Evolutionary conservation across 257 asterid genomes (phyloP).

Genomic region (Scutellaria barbata): DNA sequence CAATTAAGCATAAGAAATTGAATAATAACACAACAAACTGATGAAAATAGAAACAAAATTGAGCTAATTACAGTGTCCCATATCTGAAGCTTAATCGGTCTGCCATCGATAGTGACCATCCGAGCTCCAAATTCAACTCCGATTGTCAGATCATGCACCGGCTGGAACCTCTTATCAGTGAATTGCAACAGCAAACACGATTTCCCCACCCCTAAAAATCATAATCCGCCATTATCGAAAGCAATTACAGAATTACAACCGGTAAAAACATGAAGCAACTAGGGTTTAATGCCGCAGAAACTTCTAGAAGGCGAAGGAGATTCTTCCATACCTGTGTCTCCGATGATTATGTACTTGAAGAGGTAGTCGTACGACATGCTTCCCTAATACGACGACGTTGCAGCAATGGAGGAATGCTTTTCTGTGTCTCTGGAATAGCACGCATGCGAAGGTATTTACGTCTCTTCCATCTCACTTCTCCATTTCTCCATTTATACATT

Average conservation of each 20-base stretch:
- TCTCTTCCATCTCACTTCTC: too few species aligned
- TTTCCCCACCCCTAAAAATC: slow-evolving; percentile 51
- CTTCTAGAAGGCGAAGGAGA: neutral
- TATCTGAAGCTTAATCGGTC: slow-evolving; percentile 55
- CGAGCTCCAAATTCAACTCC: slow-evolving; percentile 65
- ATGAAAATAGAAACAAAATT: neutral
- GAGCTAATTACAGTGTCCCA: slow-evolving; percentile 51
- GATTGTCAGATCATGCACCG: slow-evolving; percentile 56
- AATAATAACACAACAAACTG: neutral
- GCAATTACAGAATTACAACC: neutral
- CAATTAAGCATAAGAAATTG: neutral
- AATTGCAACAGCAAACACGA: slow-evolving; percentile 55
- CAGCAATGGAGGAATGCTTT: neutral
- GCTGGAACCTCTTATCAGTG: slow-evolving; percentile 56
- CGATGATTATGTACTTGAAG: slow-evolving; percentile 66
- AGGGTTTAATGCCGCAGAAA: neutral
- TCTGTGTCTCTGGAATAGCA: too few species aligned
- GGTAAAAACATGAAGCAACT: neutral
- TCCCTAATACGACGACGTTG: slow-evolving; percentile 27
- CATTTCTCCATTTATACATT: too few species aligned
- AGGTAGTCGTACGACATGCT: slow-evolving; percentile 67
- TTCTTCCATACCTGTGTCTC: slow-evolving; percentile 51
- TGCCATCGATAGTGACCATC: slow-evolving; percentile 48
- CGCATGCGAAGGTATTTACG: too few species aligned
- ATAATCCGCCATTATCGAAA: neutral